Base-by-base conservation (phyloP, 169 alveolate species). In the Eimeria acervulina region DNA sequence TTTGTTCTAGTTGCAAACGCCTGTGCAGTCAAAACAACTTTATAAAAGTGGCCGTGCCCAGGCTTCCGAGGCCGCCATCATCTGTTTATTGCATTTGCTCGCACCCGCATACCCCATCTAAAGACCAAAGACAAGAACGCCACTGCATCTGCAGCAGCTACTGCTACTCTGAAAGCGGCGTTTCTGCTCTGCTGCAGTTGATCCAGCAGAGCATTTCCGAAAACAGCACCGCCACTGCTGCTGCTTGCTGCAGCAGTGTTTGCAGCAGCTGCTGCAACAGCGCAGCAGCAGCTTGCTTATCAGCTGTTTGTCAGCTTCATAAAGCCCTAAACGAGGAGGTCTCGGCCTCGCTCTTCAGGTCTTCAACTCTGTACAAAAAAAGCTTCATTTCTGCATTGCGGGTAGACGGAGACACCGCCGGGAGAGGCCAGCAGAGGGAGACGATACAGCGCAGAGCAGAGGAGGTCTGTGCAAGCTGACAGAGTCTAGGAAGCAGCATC, bases 351-450 rank as follows among this genome's bases (percentile, higher is more conserved):
- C 42, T 17, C 26, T 26, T 23, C 23, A 84, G 78, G 5, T 84
- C 92, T 33, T 52, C 76, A 52, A 33, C 52, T 28, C 23, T 40
- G 40, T 84, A 84, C 31, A 84, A 13, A 40, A 84, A 84, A 55
- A 84, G 33, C 7, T 47, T 84, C 76, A 31, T 51, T 36, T 84
- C 92, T 31, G 52, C 12, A 42, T 84, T 47, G 40, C 28, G 42
- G 33, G 55, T 66, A 28, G 92, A 84, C 51, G 76, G 47, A 15
- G 55, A 5, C 23, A 55, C 55, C 10, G 44, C 51, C 12, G 55
- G 76, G 19, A 84, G 78, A 28, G 76, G 47, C 92, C 92, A 84
- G 47, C 92, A 47, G 4, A 84, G 55, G 52, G 92, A 26, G 7
- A 55, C 72, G 47, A 84, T 84, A 33, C 78, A 84, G 55, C 92